Conservation (phyloP, 345 rosid genomes). For the Tarenaya hassleriana region DNA sequence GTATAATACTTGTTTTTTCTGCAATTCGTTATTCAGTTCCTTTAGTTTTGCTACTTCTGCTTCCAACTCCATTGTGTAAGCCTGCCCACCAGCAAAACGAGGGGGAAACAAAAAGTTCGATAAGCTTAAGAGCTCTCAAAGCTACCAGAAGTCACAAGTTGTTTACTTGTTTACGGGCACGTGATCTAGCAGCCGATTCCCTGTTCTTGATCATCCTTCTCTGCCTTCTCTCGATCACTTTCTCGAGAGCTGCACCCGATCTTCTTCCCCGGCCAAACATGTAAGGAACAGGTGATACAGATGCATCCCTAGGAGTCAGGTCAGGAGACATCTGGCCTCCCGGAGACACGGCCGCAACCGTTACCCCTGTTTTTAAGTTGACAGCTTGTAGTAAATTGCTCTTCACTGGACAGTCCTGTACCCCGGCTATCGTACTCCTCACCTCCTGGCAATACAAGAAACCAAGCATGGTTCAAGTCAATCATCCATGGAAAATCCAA, state of each 20-base stretch:
- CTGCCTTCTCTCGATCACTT: conserved; percentile 90
- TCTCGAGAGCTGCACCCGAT: conserved; percentile 56
- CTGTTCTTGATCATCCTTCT: conserved; percentile 83
- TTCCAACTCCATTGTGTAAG: conserved; percentile 86
- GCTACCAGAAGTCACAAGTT: conserved; percentile 1
- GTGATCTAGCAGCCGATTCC: conserved; percentile 83
- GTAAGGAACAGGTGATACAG: conserved; percentile 68
- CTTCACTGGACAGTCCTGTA: conserved; percentile 38
- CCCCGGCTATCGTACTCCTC: conserved; percentile 38
- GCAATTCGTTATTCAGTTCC: conserved; percentile 61
- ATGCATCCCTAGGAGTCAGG: conserved; percentile 62
- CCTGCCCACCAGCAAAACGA: conserved; percentile 37
- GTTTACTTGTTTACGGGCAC: conserved; percentile 91
- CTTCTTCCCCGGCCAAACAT: conserved; percentile 71
- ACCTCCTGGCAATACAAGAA: conserved; percentile 41
- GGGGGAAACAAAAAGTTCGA: not conserved
- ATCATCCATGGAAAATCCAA: too few relatives aligned
- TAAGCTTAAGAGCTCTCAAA: conserved; percentile 9
- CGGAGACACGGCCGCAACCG: conserved; percentile 50
- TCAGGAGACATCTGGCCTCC: conserved; percentile 66
- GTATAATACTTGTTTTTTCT: conserved; percentile 54
- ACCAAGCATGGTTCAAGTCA: not conserved
- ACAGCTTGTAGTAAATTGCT: conserved; percentile 36
- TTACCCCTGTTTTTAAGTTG: conserved; percentile 41
- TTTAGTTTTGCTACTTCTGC: conserved; percentile 81